Base-by-base conservation (phyloP, 768 basidiomycete genomes). In the Podaxis sp. region DNA sequence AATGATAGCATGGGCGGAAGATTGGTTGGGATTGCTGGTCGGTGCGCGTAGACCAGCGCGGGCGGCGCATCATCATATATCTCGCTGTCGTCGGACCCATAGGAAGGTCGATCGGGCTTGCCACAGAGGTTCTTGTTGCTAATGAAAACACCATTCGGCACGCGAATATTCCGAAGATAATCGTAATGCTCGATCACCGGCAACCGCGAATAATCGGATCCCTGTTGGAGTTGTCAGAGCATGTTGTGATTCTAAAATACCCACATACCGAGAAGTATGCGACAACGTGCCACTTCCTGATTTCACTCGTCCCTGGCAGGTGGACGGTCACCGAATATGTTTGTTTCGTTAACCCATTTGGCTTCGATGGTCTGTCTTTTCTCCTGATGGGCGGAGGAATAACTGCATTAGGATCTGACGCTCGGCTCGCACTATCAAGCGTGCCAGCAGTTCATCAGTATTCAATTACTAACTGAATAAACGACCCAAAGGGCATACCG, bases 311-410 rank as follows among this genome's bases (percentile, higher is more conserved):
- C 54, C 84, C 86, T 41, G 86, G 87, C 63, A 87, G 77, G 70
- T 87, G 80, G 50, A 91, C 89, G 41, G 86, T 84, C 30, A 90
- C 90, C 7, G 90, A 91, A 70, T 91, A 92, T 0, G 91, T 93
- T 71, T 93, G 91, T 76, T 93, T 93, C 48, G 90, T 93, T 56
- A 93, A 79, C n/a, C 91, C 91, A 65, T 89, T 85, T 15, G 86
- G 86, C 66, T 91, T 91, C 40, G 89, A 85, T 11, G 90, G 90
- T 7, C 90, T 78, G 70, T 91, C 89, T 72, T 90, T 90, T 65
- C 91, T 81, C 70, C 88, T 82, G 58, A 84, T 84, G 30, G 86
- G 84, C 15, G 87, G 78, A 54, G 87, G 83, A 17, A 85, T 75
- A 40, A 80, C 74, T 49, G 83, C 83, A 63, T 78, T 80, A 17